A percentile compares a stretch with the other conserved stretches of the same genome.
phyloP scores from a whole-genome alignment of 331 rosid species.

The Erythrophleum ivorense region DNA sequence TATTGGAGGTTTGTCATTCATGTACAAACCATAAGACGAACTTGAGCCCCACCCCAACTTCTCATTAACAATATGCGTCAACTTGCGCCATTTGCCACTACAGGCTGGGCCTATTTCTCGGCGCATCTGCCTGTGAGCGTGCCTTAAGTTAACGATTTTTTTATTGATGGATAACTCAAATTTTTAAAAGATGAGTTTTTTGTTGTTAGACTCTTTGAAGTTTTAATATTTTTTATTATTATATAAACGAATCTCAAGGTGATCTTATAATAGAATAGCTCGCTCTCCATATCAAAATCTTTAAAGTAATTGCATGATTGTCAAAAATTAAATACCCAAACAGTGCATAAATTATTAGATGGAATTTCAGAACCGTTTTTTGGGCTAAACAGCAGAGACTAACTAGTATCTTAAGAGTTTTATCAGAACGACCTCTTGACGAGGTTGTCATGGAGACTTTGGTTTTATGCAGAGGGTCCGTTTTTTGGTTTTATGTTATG shows the following conservation, averaged over 20 bases:
- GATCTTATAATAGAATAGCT: background rate
- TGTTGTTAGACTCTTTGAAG: background rate
- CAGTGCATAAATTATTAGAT: background rate
- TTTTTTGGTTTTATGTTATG: background rate
- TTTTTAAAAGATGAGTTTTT: background rate
- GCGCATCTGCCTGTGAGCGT: background rate
- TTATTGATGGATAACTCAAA: background rate
- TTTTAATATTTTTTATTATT: too few relatives aligned
- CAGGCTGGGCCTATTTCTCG: too few relatives aligned
- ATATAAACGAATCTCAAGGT: background rate
- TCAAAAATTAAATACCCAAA: background rate
- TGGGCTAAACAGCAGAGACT: background rate
- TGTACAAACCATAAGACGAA: slow-evolving; percentile 27
- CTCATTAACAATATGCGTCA: background rate
- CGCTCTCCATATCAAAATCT: background rate
- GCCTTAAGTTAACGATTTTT: background rate
- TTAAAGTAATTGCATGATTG: background rate
- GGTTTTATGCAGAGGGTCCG: background rate
- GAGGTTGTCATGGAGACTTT: background rate
- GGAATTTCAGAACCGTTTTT: background rate
- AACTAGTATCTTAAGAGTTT: background rate
- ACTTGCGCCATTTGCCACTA: background rate
- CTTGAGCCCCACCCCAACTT: slow-evolving; percentile 33
- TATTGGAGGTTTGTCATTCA: slow-evolving; percentile 18
- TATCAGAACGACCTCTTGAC: background rate